Evolutionary conservation across 108 stramenopile genomes (phyloP), one percentile per base, ranked within the genome.

Genomic region (Conticribra guillardii): DNA sequence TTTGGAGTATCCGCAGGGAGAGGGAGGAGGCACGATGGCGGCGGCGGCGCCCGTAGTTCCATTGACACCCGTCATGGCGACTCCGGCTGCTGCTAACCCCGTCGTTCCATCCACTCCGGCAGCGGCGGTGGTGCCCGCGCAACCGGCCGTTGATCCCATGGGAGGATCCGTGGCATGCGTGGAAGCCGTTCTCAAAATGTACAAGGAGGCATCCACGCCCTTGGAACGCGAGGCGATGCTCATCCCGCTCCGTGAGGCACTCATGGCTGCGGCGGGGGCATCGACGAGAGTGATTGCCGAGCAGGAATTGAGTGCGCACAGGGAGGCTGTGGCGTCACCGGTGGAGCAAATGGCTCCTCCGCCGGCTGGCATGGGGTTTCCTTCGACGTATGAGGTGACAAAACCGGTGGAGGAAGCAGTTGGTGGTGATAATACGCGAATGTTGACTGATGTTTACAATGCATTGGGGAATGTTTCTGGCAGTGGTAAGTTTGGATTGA

Each of bases 101-200:
- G 37, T 11, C 37, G 53, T 51, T 8, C 4, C 75, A 5, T 32
- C 62, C 27, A 15, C 69, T 4, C 26, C 57, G 28, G 31, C 29
- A 19, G 16, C 50, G n/a, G 23, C 57, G 1, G 74, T 64, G 4
- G n/a, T 31, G 26, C 22, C 64, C 32, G 24, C 34, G 45, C 24
- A 54, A 37, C 51, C 44, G 46, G 62, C 23, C 9, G n/a, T 37
- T 32, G 53, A 49, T 41, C 56, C 71, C 21, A 47, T 47, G n/a
- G 22, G 37, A 27, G 21, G 33, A 46, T 50, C 37, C 1, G 37
- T 51, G 19, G 29, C 64, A 22, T 89, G 87, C 50, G 85, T 91
- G 23, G 90, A 94, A 59, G 88, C 85, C 30, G 93, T 87, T 11
- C 48, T 89, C 5, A 74, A 67, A 34, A 84, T 89, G 85, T 94